Base-by-base conservation (phyloP, 495 filamentous ascomycete genomes). In the Annulohypoxylon maeteangense region DNA sequence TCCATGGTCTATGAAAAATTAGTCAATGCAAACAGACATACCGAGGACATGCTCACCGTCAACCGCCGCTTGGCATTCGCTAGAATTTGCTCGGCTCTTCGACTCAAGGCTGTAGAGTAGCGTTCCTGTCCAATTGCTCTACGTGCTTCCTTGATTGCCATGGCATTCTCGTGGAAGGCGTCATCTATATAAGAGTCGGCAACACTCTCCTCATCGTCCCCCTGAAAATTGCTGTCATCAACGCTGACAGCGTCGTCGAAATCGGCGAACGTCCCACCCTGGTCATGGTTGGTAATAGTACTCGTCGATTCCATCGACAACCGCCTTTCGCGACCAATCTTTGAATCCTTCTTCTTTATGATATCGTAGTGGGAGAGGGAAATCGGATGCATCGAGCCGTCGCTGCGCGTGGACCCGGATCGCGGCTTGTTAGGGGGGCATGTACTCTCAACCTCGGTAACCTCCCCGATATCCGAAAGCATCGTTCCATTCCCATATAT, bases 61-160 rank as follows among this genome's bases (percentile, higher is more conserved):
- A 97, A 81, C 71, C 93, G 86, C 78, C 87, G 90, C 80, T 97
- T 97, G 29, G 94, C 94, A 80, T 96, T 96, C 36, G 93, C 92
- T 45, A 97, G 82, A 76, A 97, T 97, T 65, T 92, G 82, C 77
- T 97, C 94, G 10, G 94, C 94, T 73, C 92, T 86, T 65, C 89
- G 90, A 75, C 92, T 95, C 76, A 97, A 89, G 11, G 87, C 89
- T 48, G 90, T 90, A 25, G 92, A 91, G 70, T 89, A 87, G 38
- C 65, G 67, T 12, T 78, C 77, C 40, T 74, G 65, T 11, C 31
- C 44, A 36, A n/a, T 25, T 8, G 22, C 51, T 7, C 56, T 61
- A 25, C 57, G 65, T 11, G 40, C 54, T 36, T 72, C 62, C 36
- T 60, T 55, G 34, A 47, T 58, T 44, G 65, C 16, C 50, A 64